Percentiles rank a stretch among this genome's conserved stretches.
Conservation (phyloP, 2,329 filamentous ascomycete species). For the Verticillium alfalfae region DNA sequence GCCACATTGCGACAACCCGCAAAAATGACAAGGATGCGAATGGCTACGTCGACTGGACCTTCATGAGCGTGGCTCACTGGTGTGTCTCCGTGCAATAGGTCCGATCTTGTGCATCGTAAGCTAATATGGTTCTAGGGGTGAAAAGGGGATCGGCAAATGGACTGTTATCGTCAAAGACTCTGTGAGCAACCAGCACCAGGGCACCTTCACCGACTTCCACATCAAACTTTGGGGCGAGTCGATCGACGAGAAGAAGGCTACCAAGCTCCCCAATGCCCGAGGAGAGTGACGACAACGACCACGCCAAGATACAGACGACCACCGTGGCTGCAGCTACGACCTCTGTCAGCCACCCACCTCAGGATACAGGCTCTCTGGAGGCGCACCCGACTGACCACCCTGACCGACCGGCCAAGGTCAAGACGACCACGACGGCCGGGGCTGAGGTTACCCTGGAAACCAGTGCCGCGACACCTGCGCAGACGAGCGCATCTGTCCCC, state of each 20-base stretch:
- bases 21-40: constrained; percentile 56
- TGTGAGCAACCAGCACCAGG: constrained; percentile 67
- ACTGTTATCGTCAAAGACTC: constrained; percentile 86
- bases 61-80: constrained; percentile 98
- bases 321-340: constrained; percentile 55
- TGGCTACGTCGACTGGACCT: constrained; percentile 94
- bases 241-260: constrained; percentile 69
- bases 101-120: neutral
- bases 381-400: constrained; percentile 50
- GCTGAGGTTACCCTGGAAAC: neutral
- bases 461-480: constrained; percentile 15
- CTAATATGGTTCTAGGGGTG: constrained; percentile 57
- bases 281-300: constrained; percentile 77
- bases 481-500: constrained; percentile 21
- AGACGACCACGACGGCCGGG: constrained; percentile 23
- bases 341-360: constrained; percentile 40
- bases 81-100: constrained; percentile 33
- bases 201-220: constrained; percentile 85
- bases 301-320: constrained; percentile 62
- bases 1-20: constrained; percentile 75
- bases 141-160: constrained; percentile 83
- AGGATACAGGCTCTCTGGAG: constrained; percentile 36
- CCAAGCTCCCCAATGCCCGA: constrained; percentile 72
- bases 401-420: constrained; percentile 53
- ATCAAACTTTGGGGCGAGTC: constrained; percentile 91